Conservation (phyloP, 768 basidiomycete species). For the Agaricus sinodeliciosus region DNA sequence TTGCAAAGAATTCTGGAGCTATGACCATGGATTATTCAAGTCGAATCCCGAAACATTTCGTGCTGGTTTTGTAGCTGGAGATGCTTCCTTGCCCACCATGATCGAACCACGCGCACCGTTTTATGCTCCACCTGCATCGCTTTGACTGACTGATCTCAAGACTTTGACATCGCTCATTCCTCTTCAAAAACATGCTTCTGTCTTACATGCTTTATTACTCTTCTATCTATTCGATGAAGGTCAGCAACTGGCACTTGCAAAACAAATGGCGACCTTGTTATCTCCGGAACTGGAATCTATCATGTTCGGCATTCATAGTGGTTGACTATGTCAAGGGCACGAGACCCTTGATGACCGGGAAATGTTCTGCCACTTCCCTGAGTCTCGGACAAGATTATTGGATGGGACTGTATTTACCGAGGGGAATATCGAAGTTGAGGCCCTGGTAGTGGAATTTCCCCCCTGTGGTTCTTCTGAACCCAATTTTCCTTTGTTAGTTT, state of each 20-base stretch:
- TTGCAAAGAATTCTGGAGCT: conserved; percentile 52
- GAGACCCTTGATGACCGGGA: neutral
- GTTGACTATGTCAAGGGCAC: conserved; percentile 16
- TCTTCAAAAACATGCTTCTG: conserved; percentile 37
- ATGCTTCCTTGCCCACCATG: conserved; percentile 39
- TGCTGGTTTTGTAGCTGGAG: conserved; percentile 46
- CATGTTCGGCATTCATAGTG: conserved; percentile 33
- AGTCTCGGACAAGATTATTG: neutral
- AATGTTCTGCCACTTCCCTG: conserved; percentile 12
- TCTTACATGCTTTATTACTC: conserved; percentile 33
- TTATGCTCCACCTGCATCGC: conserved; percentile 10
- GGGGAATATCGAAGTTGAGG: too few species aligned
- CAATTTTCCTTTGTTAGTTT: too few species aligned
- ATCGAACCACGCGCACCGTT: conserved; percentile 24
- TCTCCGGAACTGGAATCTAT: conserved; percentile 26
- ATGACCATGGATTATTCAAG: conserved; percentile 53
- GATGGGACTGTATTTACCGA: too few species aligned
- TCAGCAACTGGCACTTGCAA: conserved; percentile 23
- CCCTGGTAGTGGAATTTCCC: too few species aligned
- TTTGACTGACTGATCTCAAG: conserved; percentile 5
- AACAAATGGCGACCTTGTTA: conserved; percentile 24
- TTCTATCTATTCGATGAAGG: conserved; percentile 32
- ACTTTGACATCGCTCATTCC: conserved; percentile 20
- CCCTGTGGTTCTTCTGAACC: too few species aligned
- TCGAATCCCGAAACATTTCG: conserved; percentile 45